Base-by-base conservation (phyloP, 306 rosid species). In the cucumber (Cucumis sativus) region DNA sequence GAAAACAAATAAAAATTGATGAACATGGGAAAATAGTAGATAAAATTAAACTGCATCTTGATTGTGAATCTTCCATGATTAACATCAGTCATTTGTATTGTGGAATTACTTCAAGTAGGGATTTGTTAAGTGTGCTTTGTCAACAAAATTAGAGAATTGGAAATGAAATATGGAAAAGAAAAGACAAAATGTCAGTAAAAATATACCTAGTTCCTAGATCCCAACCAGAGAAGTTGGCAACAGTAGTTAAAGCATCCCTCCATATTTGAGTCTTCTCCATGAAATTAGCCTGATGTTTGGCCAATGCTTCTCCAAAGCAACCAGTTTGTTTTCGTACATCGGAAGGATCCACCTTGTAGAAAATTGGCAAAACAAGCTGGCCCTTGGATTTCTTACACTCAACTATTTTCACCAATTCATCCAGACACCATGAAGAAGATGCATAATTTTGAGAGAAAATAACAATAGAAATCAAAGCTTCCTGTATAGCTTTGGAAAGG, bases 371-470 rank as follows among this genome's bases (percentile, higher is more conserved):
- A 54, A 67, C 81, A 5, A 52, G 12, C 14, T 67, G 81, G 2
- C 57, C 40, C 14, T 21, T 58, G 8, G 51, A 47, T 77, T 2
- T 30, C 6, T 8, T 23, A 56, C 28, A 56, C 25, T 56, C 61
- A 0, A 56, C 18, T 56, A 56, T 56, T 9, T 56, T 56, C 28
- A 56, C 61, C 25, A 56, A n/a, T 56, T 56, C 61, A n/a, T 56
- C 61, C 61, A 56, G 0, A 56, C 61, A 56, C 65, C 37, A 60
- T 1, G 37, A 10, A 1, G 80, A 77, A 17, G 35, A 33, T 7
- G 80, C 80, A 35, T 62, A 77, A 21, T 77, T 23, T 13, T 7
- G 15, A 6, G 80, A 77, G 80, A 77, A 62, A 4, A 77, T 25
- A 10, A 77, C 39, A n/a, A 77, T 41, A 4, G 45, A 61, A 1